phyloP scores from a whole-genome alignment of 2,329 filamentous ascomycete species.

The Fonsecaea multimorphosa region DNA sequence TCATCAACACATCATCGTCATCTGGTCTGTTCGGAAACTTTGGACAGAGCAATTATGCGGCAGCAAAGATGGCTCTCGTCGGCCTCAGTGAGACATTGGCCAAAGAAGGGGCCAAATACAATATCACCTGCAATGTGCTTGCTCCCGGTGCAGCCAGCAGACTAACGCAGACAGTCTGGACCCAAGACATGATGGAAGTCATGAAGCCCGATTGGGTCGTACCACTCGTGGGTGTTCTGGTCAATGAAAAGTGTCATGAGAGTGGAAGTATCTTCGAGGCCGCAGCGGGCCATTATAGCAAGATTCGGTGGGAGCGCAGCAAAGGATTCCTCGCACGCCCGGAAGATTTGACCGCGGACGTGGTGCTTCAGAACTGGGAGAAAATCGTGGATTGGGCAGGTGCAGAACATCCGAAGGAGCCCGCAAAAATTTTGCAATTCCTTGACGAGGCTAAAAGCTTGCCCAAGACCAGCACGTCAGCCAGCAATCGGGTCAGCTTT shows the following conservation, averaged over 20 bases:
- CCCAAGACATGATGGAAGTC: conserved; percentile 81
- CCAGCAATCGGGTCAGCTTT: conserved; percentile 77
- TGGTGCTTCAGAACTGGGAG: conserved; percentile 85
- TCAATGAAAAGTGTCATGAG: conserved; percentile 85
- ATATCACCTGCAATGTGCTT: conserved; percentile 92
- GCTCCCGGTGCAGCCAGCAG: conserved; percentile 92
- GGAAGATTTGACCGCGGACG: conserved; percentile 85
- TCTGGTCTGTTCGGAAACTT: conserved; percentile 95
- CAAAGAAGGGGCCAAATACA: conserved; percentile 97
- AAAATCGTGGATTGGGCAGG: conserved; percentile 83
- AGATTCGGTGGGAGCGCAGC: conserved; percentile 92
- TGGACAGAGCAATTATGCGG: conserved; percentile 94
- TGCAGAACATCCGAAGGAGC: conserved; percentile 81
- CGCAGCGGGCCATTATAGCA: conserved; percentile 88
- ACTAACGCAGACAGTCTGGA: conserved; percentile 95
- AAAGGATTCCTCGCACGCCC: conserved; percentile 86
- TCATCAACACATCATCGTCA: conserved; percentile 94
- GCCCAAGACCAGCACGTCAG: conserved; percentile 69
- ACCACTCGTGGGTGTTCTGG: conserved; percentile 84
- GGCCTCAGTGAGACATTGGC: conserved; percentile 97
- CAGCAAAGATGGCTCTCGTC: conserved; percentile 91
- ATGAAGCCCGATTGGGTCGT: conserved; percentile 94
- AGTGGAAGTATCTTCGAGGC: conserved; percentile 90
- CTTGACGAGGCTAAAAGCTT: conserved; percentile 82
- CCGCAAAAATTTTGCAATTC: conserved; percentile 83